Base-by-base conservation (phyloP, 352 stramenopile species). In the Phytopythium kandeliae region DNA sequence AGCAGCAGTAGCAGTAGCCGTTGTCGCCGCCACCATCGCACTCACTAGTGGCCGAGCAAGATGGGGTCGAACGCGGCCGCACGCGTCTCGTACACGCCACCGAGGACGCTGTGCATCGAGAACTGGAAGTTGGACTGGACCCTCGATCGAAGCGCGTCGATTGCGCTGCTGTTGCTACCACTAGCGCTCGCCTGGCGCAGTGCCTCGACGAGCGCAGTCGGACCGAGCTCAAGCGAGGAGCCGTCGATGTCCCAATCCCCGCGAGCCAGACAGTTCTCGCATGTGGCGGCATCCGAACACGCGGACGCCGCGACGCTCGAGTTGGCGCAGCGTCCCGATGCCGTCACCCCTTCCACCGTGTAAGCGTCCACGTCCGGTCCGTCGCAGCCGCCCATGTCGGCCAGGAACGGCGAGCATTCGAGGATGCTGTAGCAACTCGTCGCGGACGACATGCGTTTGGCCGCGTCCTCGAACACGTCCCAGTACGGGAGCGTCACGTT, bases 401-500 rank as follows among this genome's bases (percentile, higher is more conserved):
- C 48, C 34, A 89, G 34, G 48, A 84, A 74, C 17, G 60, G 48
- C 17, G 73, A 79, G 35, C 73, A 85, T 5, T 55, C 58, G 50
- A 69, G 60, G 52, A 79, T 62, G 9, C 62, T 57, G 17, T 55
- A 67, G 35, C 73, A 85, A 19, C 51, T 34, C 8, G 60, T 78
- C 13, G 45, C 58, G 10, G 60, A 62, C 7, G 67, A 76, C n/a
- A 79, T 56, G 21, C 71, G 70, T 48, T 79, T 85, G 46, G 70
- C 65, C 12, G 70, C 60, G 44, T 85, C 73, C 35, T 81, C 67
- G 35, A 85, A 85, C 19, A 81, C 54, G 44, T 86, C 60, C 75
- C 76, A 89, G 48, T 83, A 89, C 15, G 78, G 75, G 33, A 89
- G 54, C 17, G 78, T 86, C 45, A 89, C 36, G 41, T 74, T 56